phyloP scores from a whole-genome alignment of 2,329 filamentous ascomycete species.

The Neopestalotiopsis sp. region DNA sequence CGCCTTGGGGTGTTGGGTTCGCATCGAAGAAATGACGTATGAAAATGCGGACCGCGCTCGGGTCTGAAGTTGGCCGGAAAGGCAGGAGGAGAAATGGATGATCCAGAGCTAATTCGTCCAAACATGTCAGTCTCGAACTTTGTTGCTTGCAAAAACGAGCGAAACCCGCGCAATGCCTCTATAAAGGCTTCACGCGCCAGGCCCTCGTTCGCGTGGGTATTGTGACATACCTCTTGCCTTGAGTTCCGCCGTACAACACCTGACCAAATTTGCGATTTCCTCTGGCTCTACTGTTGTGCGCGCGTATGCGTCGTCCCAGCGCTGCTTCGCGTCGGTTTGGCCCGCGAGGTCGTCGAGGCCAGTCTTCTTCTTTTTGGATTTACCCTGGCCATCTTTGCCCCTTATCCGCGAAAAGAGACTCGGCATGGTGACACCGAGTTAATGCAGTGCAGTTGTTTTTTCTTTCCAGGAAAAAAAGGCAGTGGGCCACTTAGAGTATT shows the following conservation, averaged over 20 bases:
- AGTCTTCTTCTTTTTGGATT: slow-evolving; percentile 70
- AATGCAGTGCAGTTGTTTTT: neutral
- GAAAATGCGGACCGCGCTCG: slow-evolving; percentile 89
- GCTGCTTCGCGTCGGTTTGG: slow-evolving; percentile 69
- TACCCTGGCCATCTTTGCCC: slow-evolving; percentile 71
- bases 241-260: slow-evolving; percentile 86
- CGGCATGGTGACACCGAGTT: slow-evolving; percentile 50
- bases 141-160: neutral
- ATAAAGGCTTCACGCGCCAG: neutral
- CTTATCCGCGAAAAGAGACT: slow-evolving; percentile 71
- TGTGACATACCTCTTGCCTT: slow-evolving; percentile 83
- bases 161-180: neutral
- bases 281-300: slow-evolving; percentile 84
- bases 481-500: neutral
- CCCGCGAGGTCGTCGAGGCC: slow-evolving; percentile 55
- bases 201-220: neutral
- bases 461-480: neutral
- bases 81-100: slow-evolving; percentile 92
- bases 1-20: slow-evolving; percentile 68
- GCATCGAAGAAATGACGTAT: slow-evolving; percentile 90
- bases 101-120: slow-evolving; percentile 70
- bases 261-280: slow-evolving; percentile 87
- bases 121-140: slow-evolving; percentile 14
- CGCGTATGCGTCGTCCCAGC: slow-evolving; percentile 88
- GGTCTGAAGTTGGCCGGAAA: slow-evolving; percentile 91